Percentiles rank a stretch among this genome's conserved stretches.
Evolutionary conservation across 1,139 yeast genomes (phyloP).

Genomic region (Debaryomyces singareniensis): DNA sequence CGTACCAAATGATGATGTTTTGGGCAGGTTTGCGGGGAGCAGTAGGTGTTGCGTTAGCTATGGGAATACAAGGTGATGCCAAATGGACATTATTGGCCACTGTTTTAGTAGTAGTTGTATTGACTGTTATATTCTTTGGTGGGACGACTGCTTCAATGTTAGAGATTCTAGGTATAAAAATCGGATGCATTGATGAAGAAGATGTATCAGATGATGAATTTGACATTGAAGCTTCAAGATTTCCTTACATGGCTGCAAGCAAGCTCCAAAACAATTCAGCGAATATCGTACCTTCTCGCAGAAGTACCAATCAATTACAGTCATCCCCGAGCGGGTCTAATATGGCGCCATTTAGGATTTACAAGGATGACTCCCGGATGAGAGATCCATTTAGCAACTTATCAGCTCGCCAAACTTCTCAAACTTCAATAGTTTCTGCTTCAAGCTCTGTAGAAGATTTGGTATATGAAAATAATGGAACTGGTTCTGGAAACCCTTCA

Average conservation of each 20-base stretch:
- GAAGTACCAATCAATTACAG: slow-evolving; percentile 6
- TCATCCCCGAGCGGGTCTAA: slow-evolving; percentile 5
- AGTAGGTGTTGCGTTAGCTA: slow-evolving; percentile 97
- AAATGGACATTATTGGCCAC: slow-evolving; percentile 89
- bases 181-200: slow-evolving; percentile 80
- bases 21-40: slow-evolving; percentile 99
- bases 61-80: slow-evolving; percentile 94
- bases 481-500: slow-evolving; percentile 33
- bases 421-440: slow-evolving; percentile 3
- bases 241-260: slow-evolving; percentile 17
- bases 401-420: slow-evolving; percentile 4
- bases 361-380: slow-evolving; percentile 18
- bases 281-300: slow-evolving; percentile 9
- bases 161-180: slow-evolving; percentile 85
- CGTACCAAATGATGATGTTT: slow-evolving; percentile 97
- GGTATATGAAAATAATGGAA: slow-evolving; percentile 29
- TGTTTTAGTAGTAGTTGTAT: slow-evolving; percentile 90
- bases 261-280: slow-evolving; percentile 7
- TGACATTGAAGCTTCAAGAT: slow-evolving; percentile 76
- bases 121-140: slow-evolving; percentile 93
- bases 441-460: slow-evolving; percentile 10
- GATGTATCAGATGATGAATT: slow-evolving; percentile 86
- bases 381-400: slow-evolving; percentile 23
- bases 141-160: slow-evolving; percentile 99
- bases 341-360: slow-evolving; percentile 4